Conservation (phyloP, 768 basidiomycete species). For the Trametes cinnabarina region DNA sequence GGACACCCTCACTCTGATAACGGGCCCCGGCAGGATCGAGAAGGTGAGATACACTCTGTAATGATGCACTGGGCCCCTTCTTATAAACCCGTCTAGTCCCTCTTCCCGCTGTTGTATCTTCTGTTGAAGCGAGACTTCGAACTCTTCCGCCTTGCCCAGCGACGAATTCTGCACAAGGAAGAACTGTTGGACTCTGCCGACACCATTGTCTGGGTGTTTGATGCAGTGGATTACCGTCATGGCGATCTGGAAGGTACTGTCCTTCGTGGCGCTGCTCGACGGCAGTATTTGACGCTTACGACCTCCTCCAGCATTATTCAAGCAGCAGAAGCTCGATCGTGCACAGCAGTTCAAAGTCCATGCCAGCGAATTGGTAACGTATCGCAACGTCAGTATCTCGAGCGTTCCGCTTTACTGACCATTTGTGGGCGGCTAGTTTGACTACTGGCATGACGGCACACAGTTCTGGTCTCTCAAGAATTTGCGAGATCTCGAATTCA, state of each 20-base stretch:
- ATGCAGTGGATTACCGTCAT: slow-evolving; percentile 25
- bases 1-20: slow-evolving; percentile 30
- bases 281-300: not conserved
- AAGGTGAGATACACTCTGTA: slow-evolving; percentile 20
- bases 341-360: slow-evolving; percentile 27
- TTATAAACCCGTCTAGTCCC: slow-evolving; percentile 25
- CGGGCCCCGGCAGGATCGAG: slow-evolving; percentile 36
- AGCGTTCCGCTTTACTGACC: too few species aligned
- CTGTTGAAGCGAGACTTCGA: slow-evolving; percentile 35
- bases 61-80: not conserved
- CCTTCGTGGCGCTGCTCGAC: not conserved
- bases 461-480: slow-evolving; percentile 6
- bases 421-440: too few species aligned
- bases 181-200: slow-evolving; percentile 28
- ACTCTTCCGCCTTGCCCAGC: slow-evolving; percentile 31
- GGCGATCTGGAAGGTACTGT: slow-evolving; percentile 25
- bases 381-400: too few species aligned
- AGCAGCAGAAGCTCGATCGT: slow-evolving; percentile 27
- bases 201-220: slow-evolving; percentile 21
- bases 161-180: slow-evolving; percentile 27
- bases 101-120: slow-evolving; percentile 37
- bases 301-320: slow-evolving; percentile 25
- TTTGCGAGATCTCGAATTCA: not conserved
- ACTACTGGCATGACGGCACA: slow-evolving; percentile 10
- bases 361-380: slow-evolving; percentile 31